Evolutionary conservation across 345 rosid species (phyloP).

Genomic region (Angophora floribunda): DNA sequence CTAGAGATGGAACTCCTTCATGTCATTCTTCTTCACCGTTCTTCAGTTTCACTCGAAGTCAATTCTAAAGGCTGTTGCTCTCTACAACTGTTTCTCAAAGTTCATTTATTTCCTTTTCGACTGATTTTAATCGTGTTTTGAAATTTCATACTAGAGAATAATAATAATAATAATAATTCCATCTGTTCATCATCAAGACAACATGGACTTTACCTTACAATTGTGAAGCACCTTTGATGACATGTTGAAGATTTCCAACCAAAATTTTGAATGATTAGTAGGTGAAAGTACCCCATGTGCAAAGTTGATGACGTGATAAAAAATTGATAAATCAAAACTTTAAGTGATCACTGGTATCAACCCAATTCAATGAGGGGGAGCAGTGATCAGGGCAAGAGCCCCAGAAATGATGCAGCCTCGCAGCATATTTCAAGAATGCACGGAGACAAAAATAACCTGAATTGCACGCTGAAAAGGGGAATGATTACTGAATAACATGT

Average conservation of each 20-base stretch:
- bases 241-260: neutral
- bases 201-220: too few relatives aligned
- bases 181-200: too few relatives aligned
- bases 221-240: neutral
- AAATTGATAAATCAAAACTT: neutral
- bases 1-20: too few relatives aligned
- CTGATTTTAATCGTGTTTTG: too few relatives aligned
- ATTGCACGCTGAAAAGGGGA: neutral
- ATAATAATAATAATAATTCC: too few relatives aligned
- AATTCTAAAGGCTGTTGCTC: too few relatives aligned
- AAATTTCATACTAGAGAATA: too few relatives aligned
- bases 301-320: neutral
- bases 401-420: neutral
- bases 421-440: neutral
- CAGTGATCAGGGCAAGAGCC: neutral
- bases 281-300: neutral
- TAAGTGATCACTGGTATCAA: neutral
- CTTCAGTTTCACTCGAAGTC: too few relatives aligned
- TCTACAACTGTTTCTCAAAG: too few relatives aligned
- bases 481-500: neutral
- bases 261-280: neutral
- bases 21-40: too few relatives aligned
- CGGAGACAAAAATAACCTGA: neutral
- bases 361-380: neutral
- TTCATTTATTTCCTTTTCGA: too few relatives aligned